phyloP scores from a whole-genome alignment of 208 protist genomes.

The Trypanosoma lewisi region DNA sequence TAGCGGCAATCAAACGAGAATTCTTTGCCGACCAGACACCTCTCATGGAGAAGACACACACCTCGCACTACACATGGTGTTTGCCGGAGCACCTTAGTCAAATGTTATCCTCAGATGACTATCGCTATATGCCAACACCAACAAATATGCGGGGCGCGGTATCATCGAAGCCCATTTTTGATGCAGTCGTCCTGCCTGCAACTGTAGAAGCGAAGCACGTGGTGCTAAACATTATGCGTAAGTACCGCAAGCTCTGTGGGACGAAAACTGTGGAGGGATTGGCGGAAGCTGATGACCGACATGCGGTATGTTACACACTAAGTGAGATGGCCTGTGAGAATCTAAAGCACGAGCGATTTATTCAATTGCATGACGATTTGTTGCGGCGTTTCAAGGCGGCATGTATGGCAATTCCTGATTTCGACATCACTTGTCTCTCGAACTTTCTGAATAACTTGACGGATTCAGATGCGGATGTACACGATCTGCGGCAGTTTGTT shows the following conservation, averaged over 20 bases:
- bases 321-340: constrained; percentile 22
- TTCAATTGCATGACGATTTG: constrained; percentile 29
- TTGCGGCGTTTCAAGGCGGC: constrained; percentile 24
- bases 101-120: constrained; percentile 26
- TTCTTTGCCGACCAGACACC: constrained; percentile 23
- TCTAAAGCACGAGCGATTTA: constrained; percentile 26
- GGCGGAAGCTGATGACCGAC: constrained; percentile 12
- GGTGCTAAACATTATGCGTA: constrained; percentile 22
- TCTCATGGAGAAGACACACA: constrained; percentile 15
- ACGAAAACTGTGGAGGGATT: constrained; percentile 19
- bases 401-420: constrained; percentile 24
- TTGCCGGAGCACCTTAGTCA: constrained; percentile 9
- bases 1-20: constrained; percentile 29
- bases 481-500: constrained; percentile 15
- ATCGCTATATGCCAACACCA: constrained; percentile 21
- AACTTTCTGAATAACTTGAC: constrained; percentile 23
- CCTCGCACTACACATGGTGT: constrained; percentile 25
- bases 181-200: constrained; percentile 28
- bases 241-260: constrained; percentile 26
- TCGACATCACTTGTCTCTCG: constrained; percentile 18
- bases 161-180: constrained; percentile 23
- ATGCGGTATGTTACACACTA: constrained; percentile 16
- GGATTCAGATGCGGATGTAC: constrained; percentile 14
- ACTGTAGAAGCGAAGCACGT: constrained; percentile 23
- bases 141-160: neutral